Conservation (phyloP, 2,329 filamentous ascomycete species). For the Colletotrichum acutatum region DNA sequence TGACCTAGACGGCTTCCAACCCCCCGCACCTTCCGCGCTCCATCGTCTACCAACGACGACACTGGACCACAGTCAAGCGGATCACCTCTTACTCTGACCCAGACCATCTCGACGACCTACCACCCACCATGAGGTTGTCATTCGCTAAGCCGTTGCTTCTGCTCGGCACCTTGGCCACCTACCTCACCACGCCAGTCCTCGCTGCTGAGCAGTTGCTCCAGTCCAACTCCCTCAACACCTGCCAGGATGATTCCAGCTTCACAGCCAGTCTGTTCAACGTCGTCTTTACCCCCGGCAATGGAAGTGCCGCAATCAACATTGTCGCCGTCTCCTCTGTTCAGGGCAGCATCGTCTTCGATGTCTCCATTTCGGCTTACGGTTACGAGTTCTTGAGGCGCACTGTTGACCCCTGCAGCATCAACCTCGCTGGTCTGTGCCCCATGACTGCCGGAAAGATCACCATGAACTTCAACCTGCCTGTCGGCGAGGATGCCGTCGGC, state of each 20-base stretch:
- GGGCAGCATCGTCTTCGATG: conserved; percentile 82
- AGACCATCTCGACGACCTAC: conserved; percentile 5
- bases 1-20: conserved; percentile 24
- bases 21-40: conserved; percentile 5
- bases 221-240: conserved; percentile 86
- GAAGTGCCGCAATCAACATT: conserved; percentile 78
- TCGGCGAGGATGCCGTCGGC: conserved; percentile 67
- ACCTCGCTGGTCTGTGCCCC: conserved; percentile 83
- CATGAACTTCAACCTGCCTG: conserved; percentile 75
- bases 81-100: conserved; percentile 1
- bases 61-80: neutral
- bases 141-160: conserved; percentile 56
- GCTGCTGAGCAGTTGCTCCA: conserved; percentile 75
- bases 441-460: conserved; percentile 88
- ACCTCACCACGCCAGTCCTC: conserved; percentile 54
- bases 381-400: conserved; percentile 74
- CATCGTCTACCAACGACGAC: conserved; percentile 7
- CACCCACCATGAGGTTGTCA: conserved; percentile 58
- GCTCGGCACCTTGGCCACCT: conserved; percentile 55
- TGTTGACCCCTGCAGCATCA: conserved; percentile 79
- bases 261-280: conserved; percentile 91
- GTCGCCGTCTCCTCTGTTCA: conserved; percentile 84
- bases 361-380: conserved; percentile 85
- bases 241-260: conserved; percentile 86
- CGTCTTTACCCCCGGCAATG: conserved; percentile 80